These are phyloP conservation scores for Nothophaeocryptopus gaeumannii DNA, from an alignment of 2,329 filamentous ascomycete genomes.

Conservation along the genomic window DNA sequence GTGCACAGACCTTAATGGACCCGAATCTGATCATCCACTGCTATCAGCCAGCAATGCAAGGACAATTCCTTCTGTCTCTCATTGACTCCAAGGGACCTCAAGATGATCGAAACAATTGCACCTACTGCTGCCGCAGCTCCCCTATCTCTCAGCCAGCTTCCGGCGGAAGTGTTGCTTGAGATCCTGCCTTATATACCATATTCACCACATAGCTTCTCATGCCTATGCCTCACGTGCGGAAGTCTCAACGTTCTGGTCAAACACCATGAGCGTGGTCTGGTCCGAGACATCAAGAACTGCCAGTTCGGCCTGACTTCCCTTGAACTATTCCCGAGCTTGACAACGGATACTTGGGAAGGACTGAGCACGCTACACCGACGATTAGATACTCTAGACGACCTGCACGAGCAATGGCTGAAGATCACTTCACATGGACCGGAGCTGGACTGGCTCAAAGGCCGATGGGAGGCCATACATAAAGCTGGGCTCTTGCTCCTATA, in stretches of 20 bases:
- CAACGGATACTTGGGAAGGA: slow-evolving; percentile 21
- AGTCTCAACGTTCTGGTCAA: slow-evolving; percentile 28
- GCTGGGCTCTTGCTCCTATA: slow-evolving; percentile 34
- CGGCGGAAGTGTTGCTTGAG: slow-evolving; percentile 33
- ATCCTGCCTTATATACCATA: slow-evolving; percentile 33
- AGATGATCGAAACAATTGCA: too few species aligned
- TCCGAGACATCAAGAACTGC: slow-evolving; percentile 23
- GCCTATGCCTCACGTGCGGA: slow-evolving; percentile 29
- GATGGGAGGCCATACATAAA: slow-evolving; percentile 33
- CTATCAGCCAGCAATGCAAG: too few species aligned
- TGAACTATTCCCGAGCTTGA: slow-evolving; percentile 28
- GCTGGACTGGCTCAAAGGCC: slow-evolving; percentile 32
- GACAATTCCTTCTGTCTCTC: too few species aligned
- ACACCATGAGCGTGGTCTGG: slow-evolving; percentile 31
- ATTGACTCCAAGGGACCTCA: too few species aligned
- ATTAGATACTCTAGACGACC: slow-evolving; percentile 21
- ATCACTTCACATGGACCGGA: slow-evolving; percentile 28
- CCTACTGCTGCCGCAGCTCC: not conserved
- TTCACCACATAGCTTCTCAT: slow-evolving; percentile 21
- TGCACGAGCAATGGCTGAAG: slow-evolving; percentile 31
- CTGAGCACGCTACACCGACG: slow-evolving; percentile 23
- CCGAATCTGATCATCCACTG: too few species aligned
- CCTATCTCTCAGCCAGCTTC: slow-evolving; percentile 18
- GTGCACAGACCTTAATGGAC: too few species aligned
- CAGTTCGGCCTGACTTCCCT: slow-evolving; percentile 12